A percentile compares a stretch with the other conserved stretches of the same genome.
phyloP scores from a whole-genome alignment of 495 filamentous ascomycete genomes.

The Lepidopterella palustris region DNA sequence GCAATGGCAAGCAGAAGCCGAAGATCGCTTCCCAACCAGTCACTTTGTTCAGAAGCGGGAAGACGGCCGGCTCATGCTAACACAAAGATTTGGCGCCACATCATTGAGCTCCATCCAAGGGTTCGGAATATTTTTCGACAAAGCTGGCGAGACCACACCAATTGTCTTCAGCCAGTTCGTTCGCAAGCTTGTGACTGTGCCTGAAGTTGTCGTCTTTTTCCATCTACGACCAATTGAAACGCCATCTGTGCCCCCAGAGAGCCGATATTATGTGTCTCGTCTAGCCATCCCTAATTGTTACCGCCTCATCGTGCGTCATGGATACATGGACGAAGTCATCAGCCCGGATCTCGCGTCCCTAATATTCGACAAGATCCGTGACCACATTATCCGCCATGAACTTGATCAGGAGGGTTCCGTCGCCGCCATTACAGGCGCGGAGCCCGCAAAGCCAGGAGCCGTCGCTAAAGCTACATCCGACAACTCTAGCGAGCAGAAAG shows the following conservation, averaged over 20 bases:
- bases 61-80: slow-evolving; percentile 21
- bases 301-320: slow-evolving; percentile 59
- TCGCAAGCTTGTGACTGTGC: slow-evolving; percentile 31
- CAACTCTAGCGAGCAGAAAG: not conserved
- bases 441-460: not conserved
- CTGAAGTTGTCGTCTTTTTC: slow-evolving; percentile 34
- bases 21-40: slow-evolving; percentile 47
- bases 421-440: not conserved
- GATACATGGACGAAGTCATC: slow-evolving; percentile 64
- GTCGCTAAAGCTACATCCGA: not conserved
- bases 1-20: slow-evolving; percentile 62
- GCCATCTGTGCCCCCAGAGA: slow-evolving; percentile 33
- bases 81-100: slow-evolving; percentile 20
- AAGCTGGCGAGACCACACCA: slow-evolving; percentile 33
- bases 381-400: slow-evolving; percentile 39
- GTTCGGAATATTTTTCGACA: slow-evolving; percentile 38
- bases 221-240: slow-evolving; percentile 32
- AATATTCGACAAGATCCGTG: slow-evolving; percentile 54
- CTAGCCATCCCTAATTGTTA: slow-evolving; percentile 53
- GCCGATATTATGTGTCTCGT: slow-evolving; percentile 44
- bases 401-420: slow-evolving; percentile 1
- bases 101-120: slow-evolving; percentile 28
- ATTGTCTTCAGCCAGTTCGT: slow-evolving; percentile 35
- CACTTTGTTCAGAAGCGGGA: slow-evolving; percentile 24
- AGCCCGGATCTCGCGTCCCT: slow-evolving; percentile 53